These are phyloP conservation scores for Fusarium brachygibbosum DNA, from an alignment of 2,329 filamentous ascomycete species.

Conservation along the genomic window DNA sequence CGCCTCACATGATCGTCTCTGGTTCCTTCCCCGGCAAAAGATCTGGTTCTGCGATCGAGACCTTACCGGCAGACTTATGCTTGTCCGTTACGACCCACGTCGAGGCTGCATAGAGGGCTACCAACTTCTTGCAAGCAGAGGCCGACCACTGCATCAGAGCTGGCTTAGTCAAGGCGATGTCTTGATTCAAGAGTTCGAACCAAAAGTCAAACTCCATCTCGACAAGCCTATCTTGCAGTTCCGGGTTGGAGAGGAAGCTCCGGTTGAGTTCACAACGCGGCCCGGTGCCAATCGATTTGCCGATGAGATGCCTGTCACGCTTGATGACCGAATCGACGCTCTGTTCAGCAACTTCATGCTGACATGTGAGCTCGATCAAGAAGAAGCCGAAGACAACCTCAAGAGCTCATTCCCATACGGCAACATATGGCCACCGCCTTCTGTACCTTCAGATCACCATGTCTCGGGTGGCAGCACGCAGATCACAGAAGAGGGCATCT, in stretches of 20 bases:
- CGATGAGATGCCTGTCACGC: constrained; percentile 66
- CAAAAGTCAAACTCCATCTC: constrained; percentile 77
- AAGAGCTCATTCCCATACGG: constrained; percentile 59
- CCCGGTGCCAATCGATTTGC: constrained; percentile 58
- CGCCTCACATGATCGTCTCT: constrained; percentile 79
- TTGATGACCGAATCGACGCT: constrained; percentile 60
- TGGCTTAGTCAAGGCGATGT: constrained; percentile 77
- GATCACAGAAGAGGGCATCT: constrained; percentile 42
- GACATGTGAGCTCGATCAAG: constrained; percentile 63
- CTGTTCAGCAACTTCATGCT: constrained; percentile 78
- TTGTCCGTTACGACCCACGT: constrained; percentile 81
- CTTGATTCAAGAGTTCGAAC: constrained; percentile 79
- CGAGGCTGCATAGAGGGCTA: constrained; percentile 85
- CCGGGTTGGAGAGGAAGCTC: constrained; percentile 44
- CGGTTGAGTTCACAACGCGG: constrained; percentile 21
- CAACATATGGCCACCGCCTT: constrained; percentile 81
- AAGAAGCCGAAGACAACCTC: constrained; percentile 53
- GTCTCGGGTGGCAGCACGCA: constrained; percentile 53
- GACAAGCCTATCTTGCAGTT: constrained; percentile 79
- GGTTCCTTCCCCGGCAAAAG: constrained; percentile 85
- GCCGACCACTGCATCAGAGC: constrained; percentile 65
- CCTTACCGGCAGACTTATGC: constrained; percentile 79
- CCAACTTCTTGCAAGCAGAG: constrained; percentile 76
- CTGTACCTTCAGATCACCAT: constrained; percentile 74
- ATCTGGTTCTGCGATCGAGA: constrained; percentile 87